Evolutionary conservation across 345 rosid species (phyloP).

Genomic region (Durio zibethinus): DNA sequence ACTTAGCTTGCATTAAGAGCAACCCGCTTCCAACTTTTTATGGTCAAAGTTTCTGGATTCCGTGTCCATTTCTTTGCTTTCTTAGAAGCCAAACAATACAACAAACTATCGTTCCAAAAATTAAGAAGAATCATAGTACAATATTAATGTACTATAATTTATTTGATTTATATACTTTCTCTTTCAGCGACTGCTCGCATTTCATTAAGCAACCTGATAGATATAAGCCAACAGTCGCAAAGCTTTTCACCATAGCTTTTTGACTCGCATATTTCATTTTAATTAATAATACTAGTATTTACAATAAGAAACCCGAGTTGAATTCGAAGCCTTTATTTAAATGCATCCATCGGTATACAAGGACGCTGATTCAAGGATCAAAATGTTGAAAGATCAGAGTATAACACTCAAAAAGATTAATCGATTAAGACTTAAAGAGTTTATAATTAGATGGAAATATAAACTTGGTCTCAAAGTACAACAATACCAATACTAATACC

Average conservation of each 20-base stretch:
- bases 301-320: neutral
- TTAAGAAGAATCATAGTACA: neutral
- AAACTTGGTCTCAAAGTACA: conserved; percentile 46
- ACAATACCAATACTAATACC: conserved; percentile 9
- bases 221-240: conserved; percentile 41
- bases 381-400: too few relatives aligned
- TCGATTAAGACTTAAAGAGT: neutral
- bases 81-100: conserved; percentile 22
- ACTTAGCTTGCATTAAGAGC: neutral
- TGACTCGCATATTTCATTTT: neutral
- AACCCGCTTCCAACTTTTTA: neutral
- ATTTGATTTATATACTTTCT: neutral
- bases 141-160: conserved; percentile 10
- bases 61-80: conserved; percentile 3
- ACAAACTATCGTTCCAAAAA: neutral
- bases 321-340: neutral
- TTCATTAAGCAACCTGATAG: conserved; percentile 45
- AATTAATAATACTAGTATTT: neutral
- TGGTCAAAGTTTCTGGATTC: neutral
- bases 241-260: neutral
- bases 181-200: conserved; percentile 33
- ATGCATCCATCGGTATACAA: too few relatives aligned
- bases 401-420: neutral
- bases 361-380: too few relatives aligned
- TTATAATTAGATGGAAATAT: conserved; percentile 30